Evolutionary conservation across 306 rosid species (phyloP).

Genomic region (Gynostemma pentaphyllum): DNA sequence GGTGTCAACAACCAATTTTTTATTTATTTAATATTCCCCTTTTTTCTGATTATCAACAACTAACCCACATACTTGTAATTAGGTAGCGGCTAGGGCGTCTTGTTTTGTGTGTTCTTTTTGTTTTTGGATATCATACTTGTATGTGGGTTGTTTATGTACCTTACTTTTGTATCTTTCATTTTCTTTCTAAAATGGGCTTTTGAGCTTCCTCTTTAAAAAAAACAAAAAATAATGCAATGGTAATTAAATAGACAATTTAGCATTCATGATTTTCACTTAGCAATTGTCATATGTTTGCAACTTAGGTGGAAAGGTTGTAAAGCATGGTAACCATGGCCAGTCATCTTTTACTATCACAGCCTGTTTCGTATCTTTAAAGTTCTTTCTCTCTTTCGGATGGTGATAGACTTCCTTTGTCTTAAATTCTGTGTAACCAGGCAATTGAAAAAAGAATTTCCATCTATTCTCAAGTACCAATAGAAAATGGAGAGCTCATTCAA

Average conservation of each 20-base stretch:
- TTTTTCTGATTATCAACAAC: too few relatives aligned
- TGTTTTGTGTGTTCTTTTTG: too few relatives aligned
- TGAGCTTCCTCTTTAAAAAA: too few relatives aligned
- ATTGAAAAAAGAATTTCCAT: conserved; percentile 91
- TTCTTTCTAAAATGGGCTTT: too few relatives aligned
- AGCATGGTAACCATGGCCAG: background rate
- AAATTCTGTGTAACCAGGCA: conserved; percentile 45
- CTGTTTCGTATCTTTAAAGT: background rate
- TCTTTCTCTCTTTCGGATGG: conserved; percentile 2
- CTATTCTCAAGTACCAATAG: conserved; percentile 82
- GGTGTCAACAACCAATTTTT: too few relatives aligned
- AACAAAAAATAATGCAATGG: background rate
- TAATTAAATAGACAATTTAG: background rate
- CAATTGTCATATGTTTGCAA: background rate
- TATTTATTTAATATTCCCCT: too few relatives aligned
- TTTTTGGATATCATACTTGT: too few relatives aligned
- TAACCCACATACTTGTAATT: too few relatives aligned
- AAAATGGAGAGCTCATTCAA: conserved; percentile 93
- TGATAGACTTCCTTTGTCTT: conserved; percentile 5
- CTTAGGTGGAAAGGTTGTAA: background rate
- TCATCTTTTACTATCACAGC: background rate
- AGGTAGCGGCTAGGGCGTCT: too few relatives aligned
- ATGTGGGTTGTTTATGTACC: too few relatives aligned
- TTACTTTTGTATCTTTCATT: too few relatives aligned
- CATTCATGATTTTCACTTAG: background rate